Evolutionary conservation across 495 filamentous ascomycete species (phyloP).

Genomic region (Neurospora sp.): DNA sequence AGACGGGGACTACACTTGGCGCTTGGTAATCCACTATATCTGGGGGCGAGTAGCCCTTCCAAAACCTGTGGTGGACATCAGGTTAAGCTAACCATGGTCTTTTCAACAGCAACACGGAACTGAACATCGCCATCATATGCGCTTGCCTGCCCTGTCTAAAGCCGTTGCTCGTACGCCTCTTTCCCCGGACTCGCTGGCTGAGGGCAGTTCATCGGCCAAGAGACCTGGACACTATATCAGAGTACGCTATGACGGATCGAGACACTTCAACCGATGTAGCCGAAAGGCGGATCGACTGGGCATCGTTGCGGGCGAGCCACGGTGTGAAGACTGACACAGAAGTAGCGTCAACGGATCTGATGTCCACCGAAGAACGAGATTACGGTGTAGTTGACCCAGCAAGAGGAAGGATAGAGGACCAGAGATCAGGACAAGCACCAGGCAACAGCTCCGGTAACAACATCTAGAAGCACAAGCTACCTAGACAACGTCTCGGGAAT

Average conservation of each 20-base stretch:
- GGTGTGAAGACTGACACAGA: not conserved
- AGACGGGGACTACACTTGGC: conserved; percentile 4
- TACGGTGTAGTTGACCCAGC: not conserved
- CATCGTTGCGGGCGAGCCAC: not conserved
- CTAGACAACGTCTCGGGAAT: not conserved
- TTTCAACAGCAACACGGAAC: conserved; percentile 8
- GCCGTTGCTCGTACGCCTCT: conserved; percentile 3
- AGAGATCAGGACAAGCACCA: not conserved
- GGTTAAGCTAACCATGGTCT: not conserved
- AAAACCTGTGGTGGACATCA: not conserved
- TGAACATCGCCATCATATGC: conserved; percentile 16
- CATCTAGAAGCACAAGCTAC: not conserved
- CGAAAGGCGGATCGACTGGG: not conserved
- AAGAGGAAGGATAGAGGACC: not conserved
- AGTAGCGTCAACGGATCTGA: not conserved
- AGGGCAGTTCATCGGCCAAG: not conserved
- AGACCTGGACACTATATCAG: conserved; percentile 4
- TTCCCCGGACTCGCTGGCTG: conserved; percentile 4
- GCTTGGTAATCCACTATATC: conserved; percentile 10
- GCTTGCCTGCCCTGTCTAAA: conserved; percentile 15
- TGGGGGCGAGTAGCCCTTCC: conserved; percentile 9
- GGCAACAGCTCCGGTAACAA: not conserved
- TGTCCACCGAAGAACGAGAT: not conserved
- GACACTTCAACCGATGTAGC: not conserved
- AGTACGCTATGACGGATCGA: not conserved